phyloP scores from a whole-genome alignment of 306 rosid genomes.

The Astragalus glycyphyllos region DNA sequence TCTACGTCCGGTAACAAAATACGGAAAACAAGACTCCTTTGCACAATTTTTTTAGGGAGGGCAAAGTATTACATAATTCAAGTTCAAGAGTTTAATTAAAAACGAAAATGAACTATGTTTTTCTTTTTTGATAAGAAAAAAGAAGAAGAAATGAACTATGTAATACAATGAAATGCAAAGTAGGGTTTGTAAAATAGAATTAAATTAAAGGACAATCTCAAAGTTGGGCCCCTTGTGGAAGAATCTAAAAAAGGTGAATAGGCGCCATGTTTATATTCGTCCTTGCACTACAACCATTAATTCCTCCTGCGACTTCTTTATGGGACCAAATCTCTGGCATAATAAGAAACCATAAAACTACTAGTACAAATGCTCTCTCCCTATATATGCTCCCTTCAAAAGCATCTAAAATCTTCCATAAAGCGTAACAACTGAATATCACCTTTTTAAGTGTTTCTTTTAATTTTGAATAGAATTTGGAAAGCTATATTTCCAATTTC shows the following conservation, averaged over 20 bases:
- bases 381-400: slow-evolving; percentile 43
- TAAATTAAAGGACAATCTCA: slow-evolving; percentile 6
- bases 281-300: slow-evolving; percentile 55
- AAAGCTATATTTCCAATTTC: slow-evolving; percentile 46
- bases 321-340: slow-evolving; percentile 79
- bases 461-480: slow-evolving; percentile 46
- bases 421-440: slow-evolving; percentile 57
- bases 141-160: too few relatives aligned
- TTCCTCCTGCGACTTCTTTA: slow-evolving; percentile 87
- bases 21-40: too few relatives aligned
- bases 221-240: slow-evolving; percentile 50
- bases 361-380: slow-evolving; percentile 19
- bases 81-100: slow-evolving; percentile 51
- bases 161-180: slow-evolving; percentile 3
- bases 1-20: too few relatives aligned
- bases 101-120: too few relatives aligned
- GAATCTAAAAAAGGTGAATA: slow-evolving; percentile 69
- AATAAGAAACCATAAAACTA: slow-evolving; percentile 35
- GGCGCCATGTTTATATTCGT: slow-evolving; percentile 74
- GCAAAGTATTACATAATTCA: too few relatives aligned
- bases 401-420: slow-evolving; percentile 68
- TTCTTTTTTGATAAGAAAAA: too few relatives aligned
- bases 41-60: too few relatives aligned
- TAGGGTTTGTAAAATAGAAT: slow-evolving; percentile 27
- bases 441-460: slow-evolving; percentile 54